Base-by-base conservation (phyloP, 148 eudicot species). In the Arbutus unedo region DNA sequence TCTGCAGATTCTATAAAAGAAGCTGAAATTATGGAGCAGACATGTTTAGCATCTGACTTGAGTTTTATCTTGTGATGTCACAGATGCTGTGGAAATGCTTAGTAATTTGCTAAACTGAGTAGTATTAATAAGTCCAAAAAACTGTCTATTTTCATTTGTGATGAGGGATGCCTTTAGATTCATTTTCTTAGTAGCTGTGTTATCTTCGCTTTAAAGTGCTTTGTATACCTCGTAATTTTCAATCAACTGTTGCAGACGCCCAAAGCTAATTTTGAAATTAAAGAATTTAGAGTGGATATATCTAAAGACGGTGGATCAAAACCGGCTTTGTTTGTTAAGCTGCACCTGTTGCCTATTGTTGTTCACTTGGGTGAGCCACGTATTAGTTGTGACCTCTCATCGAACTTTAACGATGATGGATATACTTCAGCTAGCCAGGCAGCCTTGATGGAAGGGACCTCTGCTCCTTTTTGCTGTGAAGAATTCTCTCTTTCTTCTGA, bases 401-500 rank as follows among this genome's bases (percentile, higher is more conserved):
- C 89, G 38, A 86, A 76, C 86, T 82, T 82, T 64, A 82, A 79
- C 84, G 85, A 85, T 82, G 90, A 87, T 60, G 97, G 83, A 50
- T 85, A 60, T 74, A 66, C 70, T 83, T 81, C 87, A 59, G 85
- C 87, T 54, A 83, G 85, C 85, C 95, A 90, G 86, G 80, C 90
- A 74, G 73, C 89, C 66, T 47, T 80, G 85, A 83, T 77, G 50
- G 97, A 91, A 71, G 90, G 86, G 72, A 85, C 91, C 76, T 82
- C 87, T 82, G 88, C 93, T 84, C 87, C 95, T 85, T 90, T 96
- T 79, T 86, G 82, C 88, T 96, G 97, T 81, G 99, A 96, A 89
- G 97, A 94, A 83, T 88, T 96, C 54, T 87, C 92, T 74, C 89
- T 96, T 81, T 89, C 94, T 80, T 92, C 98, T 84, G 94, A 94